phyloP scores from a whole-genome alignment of 2,329 filamentous ascomycete genomes.

The Fusarium napiforme region DNA sequence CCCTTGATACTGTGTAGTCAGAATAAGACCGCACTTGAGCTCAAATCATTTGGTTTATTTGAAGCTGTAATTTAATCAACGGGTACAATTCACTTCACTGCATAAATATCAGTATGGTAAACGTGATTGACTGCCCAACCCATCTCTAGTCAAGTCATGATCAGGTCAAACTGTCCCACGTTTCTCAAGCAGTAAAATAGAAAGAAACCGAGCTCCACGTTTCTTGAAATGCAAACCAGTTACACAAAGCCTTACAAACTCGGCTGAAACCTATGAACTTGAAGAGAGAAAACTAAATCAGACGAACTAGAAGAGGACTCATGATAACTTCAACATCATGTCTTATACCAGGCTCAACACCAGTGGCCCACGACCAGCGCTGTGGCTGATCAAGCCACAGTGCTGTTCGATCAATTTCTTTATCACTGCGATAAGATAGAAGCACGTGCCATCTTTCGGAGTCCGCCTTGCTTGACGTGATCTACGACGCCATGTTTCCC shows the following conservation, averaged over 20 bases:
- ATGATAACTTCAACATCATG: constrained; percentile 4
- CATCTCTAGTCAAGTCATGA: neutral
- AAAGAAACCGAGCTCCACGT: neutral
- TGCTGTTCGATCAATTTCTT: constrained; percentile 5
- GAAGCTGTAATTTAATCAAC: no score
- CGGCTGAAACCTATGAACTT: neutral
- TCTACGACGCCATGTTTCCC: constrained; percentile 38
- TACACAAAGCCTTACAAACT: neutral
- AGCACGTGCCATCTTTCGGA: constrained; percentile 39
- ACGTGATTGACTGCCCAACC: neutral
- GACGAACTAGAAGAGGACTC: neutral
- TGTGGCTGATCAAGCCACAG: constrained; percentile 15
- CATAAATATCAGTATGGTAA: neutral
- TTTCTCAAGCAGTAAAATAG: neutral
- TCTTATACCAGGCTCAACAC: neutral
- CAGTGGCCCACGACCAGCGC: neutral
- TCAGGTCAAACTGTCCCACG: neutral
- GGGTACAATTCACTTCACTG: no score
- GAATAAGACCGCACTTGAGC: neutral
- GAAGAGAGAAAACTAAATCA: neutral
- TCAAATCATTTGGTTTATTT: neutral
- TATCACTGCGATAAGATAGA: constrained; percentile 40
- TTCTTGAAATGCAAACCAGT: neutral
- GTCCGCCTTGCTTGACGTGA: constrained; percentile 42
- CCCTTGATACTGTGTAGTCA: neutral